Base-by-base conservation (phyloP, 2,329 filamentous ascomycete genomes). In the Arthrobotrys pseudoclavata region DNA sequence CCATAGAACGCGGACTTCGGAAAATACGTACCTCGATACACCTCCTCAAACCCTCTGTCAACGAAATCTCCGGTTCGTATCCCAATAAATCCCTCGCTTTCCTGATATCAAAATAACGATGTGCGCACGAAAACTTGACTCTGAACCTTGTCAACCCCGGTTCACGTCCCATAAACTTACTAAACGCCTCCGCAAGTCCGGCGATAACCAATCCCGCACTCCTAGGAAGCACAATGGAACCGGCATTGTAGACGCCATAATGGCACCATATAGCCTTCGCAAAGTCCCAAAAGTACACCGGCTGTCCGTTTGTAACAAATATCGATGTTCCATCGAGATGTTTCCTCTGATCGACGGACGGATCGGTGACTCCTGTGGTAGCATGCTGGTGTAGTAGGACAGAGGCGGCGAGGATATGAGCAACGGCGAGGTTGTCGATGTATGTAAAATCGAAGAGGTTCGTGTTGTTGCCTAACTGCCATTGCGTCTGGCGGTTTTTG, bases 281-380 rank as follows among this genome's bases (percentile, higher is more conserved):
- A 83, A 96, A 92, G 84, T 97, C 93, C 90, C 96, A 96, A 84
- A 97, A 96, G 83, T 95, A 95, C 20, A 96, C 87, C 4, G 95
- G 95, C 80, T 89, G 87, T 84, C 94, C 92, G 84, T 98, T 98
- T 72, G 93, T 96, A 82, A 98, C 89, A 85, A 97, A 90, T 86
- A 98, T 95, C 62, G 90, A 90, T 83, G 97, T 91, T 75, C 95
- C 96, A 83, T 94, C 92, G 61, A 94, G 89, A 75, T 87, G 87
- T 85, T 79, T 93, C 92, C 89, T 42, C 92, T 87, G n/a, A 90
- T 90, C 0, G 87, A 86, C 20, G 88, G 90, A 67, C 86, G 84
- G 37, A 83, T 79, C 55, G 53, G 60, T 55, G 48, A 57, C 63
- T 60, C 84, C 83, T 40, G 82, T 76, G 20, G 66, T 74, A n/a